Conservation (phyloP, 1,139 yeast species). For the Diutina sp. region DNA sequence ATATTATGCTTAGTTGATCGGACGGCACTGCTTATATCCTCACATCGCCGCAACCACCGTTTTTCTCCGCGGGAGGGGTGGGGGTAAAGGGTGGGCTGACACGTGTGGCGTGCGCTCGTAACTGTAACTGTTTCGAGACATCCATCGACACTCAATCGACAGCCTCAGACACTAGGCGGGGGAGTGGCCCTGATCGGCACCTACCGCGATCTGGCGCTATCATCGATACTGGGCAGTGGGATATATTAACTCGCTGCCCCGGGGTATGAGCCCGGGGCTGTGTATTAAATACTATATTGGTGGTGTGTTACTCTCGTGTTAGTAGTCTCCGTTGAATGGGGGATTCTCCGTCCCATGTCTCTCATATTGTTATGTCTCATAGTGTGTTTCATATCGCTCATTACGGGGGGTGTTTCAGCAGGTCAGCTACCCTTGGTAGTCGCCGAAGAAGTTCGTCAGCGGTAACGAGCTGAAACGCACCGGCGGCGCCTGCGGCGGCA, state of each 20-base stretch:
- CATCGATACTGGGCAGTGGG: no score
- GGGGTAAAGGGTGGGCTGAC: background rate
- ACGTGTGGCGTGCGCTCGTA: background rate
- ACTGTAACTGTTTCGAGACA: background rate
- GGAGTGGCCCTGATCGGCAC: no score
- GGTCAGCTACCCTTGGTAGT: background rate
- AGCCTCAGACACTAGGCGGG: no score
- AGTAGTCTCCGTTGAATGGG: background rate
- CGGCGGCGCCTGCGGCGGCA: background rate
- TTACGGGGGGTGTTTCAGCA: no score
- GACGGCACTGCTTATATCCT: background rate
- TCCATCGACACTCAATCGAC: background rate
- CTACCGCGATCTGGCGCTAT: no score
- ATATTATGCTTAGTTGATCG: no score
- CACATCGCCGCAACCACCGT: background rate
- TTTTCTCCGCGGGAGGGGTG: background rate
- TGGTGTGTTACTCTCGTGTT: background rate
- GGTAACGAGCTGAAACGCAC: slow-evolving; percentile 1
- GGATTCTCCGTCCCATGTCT: no score
- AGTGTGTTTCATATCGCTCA: no score
- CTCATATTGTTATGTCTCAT: no score
- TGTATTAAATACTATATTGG: no score
- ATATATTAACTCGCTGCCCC: no score
- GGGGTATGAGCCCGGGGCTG: background rate
- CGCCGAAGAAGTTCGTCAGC: background rate